Evolutionary conservation across 1,284 basidiomycete species (phyloP).

Genomic region (Porogramme epimiltina): DNA sequence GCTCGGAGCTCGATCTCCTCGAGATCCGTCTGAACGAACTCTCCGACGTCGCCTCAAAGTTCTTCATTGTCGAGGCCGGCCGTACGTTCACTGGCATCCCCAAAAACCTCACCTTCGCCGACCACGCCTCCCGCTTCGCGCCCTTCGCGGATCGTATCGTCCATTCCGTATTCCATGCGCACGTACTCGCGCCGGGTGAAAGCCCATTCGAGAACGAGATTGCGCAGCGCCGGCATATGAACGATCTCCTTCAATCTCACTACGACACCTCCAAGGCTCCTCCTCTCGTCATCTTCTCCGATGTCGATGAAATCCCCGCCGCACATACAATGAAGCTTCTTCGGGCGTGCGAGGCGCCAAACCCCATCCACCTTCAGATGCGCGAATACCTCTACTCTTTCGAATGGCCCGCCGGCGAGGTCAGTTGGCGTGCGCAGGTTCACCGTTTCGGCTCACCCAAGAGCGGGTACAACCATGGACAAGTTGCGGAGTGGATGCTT

Average conservation of each 20-base stretch:
- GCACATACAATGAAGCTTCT: conserved; percentile 57
- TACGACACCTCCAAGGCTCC: conserved; percentile 29
- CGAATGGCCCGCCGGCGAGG: conserved; percentile 29
- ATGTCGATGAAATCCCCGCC: conserved; percentile 72
- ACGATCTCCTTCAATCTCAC: conserved; percentile 41
- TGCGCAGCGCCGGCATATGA: conserved; percentile 43
- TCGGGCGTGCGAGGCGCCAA: conserved; percentile 57
- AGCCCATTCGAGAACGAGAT: conserved; percentile 43
- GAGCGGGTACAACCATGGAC: conserved; percentile 54
- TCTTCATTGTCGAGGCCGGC: conserved; percentile 70
- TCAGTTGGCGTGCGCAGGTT: conserved; percentile 51
- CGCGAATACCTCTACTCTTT: conserved; percentile 66
- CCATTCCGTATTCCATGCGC: conserved; percentile 40
- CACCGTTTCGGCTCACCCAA: conserved; percentile 39
- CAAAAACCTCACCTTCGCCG: conserved; percentile 55
- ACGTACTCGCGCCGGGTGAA: conserved; percentile 26
- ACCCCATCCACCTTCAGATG: conserved; percentile 63
- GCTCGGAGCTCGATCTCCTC: conserved; percentile 69
- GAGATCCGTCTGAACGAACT: conserved; percentile 72
- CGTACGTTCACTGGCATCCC: conserved; percentile 61
- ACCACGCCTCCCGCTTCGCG: conserved; percentile 49
- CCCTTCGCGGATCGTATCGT: conserved; percentile 57
- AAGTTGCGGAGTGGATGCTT: conserved; percentile 52
- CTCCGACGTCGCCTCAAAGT: conserved; percentile 58
- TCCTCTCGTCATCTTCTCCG: conserved; percentile 63